phyloP scores from a whole-genome alignment of 768 basidiomycete species.

The Agaricus sinodeliciosus region DNA sequence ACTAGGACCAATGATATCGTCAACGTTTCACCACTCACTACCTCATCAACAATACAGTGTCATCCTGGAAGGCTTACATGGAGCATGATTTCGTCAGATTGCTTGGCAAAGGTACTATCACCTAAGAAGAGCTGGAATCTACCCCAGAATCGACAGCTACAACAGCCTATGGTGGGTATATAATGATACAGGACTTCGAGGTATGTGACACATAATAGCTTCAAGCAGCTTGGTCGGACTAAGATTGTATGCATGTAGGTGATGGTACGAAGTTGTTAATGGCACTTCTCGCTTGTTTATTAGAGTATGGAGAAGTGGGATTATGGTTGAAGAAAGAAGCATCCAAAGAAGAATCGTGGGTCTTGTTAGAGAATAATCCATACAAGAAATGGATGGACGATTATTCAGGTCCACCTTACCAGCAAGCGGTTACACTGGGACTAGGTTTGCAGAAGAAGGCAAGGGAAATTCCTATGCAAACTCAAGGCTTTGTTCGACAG shows the following conservation, averaged over 20 bases:
- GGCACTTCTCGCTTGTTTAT: constrained; percentile 76
- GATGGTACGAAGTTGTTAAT: constrained; percentile 70
- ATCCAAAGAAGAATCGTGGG: constrained; percentile 40
- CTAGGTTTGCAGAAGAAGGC: constrained; percentile 45
- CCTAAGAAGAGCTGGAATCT: constrained; percentile 47
- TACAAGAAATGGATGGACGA: constrained; percentile 77
- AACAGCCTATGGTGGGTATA: constrained; percentile 82
- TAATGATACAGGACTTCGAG: constrained; percentile 76
- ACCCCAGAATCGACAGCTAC: constrained; percentile 67
- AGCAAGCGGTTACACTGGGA: constrained; percentile 64
- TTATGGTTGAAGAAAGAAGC: constrained; percentile 68
- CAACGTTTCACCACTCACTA: too few species aligned
- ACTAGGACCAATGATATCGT: too few species aligned
- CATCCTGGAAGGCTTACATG: constrained; percentile 68
- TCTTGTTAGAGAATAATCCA: constrained; percentile 59
- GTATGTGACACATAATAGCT: constrained; percentile 24
- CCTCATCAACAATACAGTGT: constrained; percentile 29
- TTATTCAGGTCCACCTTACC: constrained; percentile 68
- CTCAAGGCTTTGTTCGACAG: constrained; percentile 31
- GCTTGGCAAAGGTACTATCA: constrained; percentile 67
- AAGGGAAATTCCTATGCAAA: neutral
- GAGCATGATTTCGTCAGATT: constrained; percentile 79
- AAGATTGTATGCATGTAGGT: constrained; percentile 31
- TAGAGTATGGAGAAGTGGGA: constrained; percentile 92
- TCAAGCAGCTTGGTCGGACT: neutral